Conservation (phyloP, 1,284 basidiomycete genomes). For the Leccinum griseonigrum region DNA sequence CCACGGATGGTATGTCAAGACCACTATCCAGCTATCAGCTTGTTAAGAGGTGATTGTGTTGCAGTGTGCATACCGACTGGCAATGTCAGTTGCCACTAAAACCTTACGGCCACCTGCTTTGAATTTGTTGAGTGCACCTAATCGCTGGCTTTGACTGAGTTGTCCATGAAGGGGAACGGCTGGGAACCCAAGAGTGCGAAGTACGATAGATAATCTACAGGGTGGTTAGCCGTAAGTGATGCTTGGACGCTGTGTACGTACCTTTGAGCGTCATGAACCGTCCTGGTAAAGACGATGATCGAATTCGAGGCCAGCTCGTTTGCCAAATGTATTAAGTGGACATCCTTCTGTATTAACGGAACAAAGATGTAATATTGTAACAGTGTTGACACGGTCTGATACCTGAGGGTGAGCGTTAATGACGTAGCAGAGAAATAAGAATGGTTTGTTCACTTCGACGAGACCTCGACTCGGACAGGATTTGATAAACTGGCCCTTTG, state of each 20-base stretch:
- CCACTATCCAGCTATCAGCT: constrained; percentile 51
- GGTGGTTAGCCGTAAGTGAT: constrained; percentile 2
- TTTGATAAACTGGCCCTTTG: constrained; percentile 95
- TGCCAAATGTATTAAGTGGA: constrained; percentile 86
- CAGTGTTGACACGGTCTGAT: constrained; percentile 94
- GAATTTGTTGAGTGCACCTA: constrained; percentile 96
- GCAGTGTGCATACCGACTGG: constrained; percentile 67
- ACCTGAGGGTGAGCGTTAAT: constrained; percentile 49
- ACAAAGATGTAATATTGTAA: constrained; percentile 96
- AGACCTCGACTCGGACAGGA: constrained; percentile 94
- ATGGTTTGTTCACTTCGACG: constrained; percentile 69
- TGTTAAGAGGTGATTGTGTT: constrained; percentile 3
- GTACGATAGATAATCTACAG: constrained; percentile 78
- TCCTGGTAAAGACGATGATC: constrained; percentile 95
- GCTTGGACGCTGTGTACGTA: constrained; percentile 28
- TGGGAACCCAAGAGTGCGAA: constrained; percentile 90
- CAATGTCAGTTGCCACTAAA: constrained; percentile 96
- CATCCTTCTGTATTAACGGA: constrained; percentile 91
- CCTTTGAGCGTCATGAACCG: constrained; percentile 92
- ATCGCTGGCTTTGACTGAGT: constrained; percentile 88
- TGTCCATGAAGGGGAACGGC: constrained; percentile 97
- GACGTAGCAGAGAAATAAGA: background rate
- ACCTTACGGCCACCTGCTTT: constrained; percentile 92
- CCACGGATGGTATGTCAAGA: constrained; percentile 95
- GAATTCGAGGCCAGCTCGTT: constrained; percentile 92